A percentile compares a stretch with the other conserved stretches of the same genome.
phyloP scores from a whole-genome alignment of 306 rosid genomes.

The Cyamopsis tetragonoloba region DNA sequence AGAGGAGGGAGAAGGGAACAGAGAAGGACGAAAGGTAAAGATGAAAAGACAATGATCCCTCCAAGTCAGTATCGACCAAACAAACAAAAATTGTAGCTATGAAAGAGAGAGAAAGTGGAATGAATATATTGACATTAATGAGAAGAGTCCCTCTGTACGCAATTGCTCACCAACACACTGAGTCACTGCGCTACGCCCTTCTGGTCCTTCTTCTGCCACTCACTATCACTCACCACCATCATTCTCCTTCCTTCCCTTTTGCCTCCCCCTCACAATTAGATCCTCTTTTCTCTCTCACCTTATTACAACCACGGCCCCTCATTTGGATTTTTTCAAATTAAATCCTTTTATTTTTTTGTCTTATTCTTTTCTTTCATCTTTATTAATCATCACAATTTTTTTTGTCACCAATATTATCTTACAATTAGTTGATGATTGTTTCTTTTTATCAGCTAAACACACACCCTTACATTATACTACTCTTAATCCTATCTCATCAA shows the following conservation, averaged over 20 bases:
- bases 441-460: no score
- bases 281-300: neutral
- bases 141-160: slow-evolving; percentile 45
- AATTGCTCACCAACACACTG: slow-evolving; percentile 67
- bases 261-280: slow-evolving; percentile 34
- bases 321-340: neutral
- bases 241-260: slow-evolving; percentile 35
- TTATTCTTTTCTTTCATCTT: no score
- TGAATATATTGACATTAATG: slow-evolving; percentile 53
- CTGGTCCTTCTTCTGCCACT: slow-evolving; percentile 23
- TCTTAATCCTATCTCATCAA: no score
- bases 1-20: neutral
- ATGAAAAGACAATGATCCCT: slow-evolving; percentile 32
- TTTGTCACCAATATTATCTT: no score
- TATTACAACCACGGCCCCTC: no score
- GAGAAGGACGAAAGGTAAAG: slow-evolving; percentile 5
- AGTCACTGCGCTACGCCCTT: slow-evolving; percentile 39
- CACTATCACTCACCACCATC: slow-evolving; percentile 29
- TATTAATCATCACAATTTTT: no score
- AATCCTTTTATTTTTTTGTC: neutral
- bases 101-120: slow-evolving; percentile 1
- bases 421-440: no score
- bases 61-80: neutral
- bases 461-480: no score
- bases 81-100: slow-evolving; percentile 8